These are phyloP conservation scores for Annulohypoxylon stygium DNA, from an alignment of 495 filamentous ascomycete species.

Conservation along the genomic window DNA sequence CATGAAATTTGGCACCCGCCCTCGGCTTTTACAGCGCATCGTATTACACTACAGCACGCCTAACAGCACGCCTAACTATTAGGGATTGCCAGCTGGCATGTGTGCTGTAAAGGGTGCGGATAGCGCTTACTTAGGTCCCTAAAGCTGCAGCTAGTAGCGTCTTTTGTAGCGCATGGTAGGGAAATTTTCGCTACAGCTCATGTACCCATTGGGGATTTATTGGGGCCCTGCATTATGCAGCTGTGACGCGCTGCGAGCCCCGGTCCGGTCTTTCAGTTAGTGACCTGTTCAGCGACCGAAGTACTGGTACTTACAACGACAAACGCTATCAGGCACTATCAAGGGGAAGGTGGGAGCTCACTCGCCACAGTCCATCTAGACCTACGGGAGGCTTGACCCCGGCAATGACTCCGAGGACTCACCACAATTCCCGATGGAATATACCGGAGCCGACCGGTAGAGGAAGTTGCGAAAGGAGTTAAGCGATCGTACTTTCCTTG, in stretches of 20 bases:
- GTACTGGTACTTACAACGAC: constrained; percentile 43
- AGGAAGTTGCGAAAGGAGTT: neutral
- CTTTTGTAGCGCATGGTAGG: constrained; percentile 25
- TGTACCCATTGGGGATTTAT: constrained; percentile 32
- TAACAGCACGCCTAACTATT: constrained; percentile 31
- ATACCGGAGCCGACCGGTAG: constrained; percentile 35
- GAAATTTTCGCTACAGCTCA: constrained; percentile 22
- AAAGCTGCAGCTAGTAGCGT: constrained; percentile 26
- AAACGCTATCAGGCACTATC: constrained; percentile 6
- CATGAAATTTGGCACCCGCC: constrained; percentile 18
- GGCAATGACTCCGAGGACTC: constrained; percentile 27
- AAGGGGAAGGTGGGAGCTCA: constrained; percentile 16
- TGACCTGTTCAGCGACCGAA: constrained; percentile 29
- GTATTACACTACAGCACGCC: constrained; percentile 24
- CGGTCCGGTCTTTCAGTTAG: constrained; percentile 21
- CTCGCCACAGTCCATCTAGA: constrained; percentile 44
- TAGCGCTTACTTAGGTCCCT: constrained; percentile 24
- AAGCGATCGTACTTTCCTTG: neutral
- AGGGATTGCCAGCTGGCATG: constrained; percentile 21
- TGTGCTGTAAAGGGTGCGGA: constrained; percentile 20
- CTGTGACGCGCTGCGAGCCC: constrained; percentile 37
- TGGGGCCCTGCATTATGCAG: constrained; percentile 42
- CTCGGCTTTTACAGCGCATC: constrained; percentile 24
- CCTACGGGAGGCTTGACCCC: constrained; percentile 47
- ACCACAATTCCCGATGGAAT: constrained; percentile 18